Base-by-base conservation (phyloP, 306 rosid genomes). In the Biancaea sappan region DNA sequence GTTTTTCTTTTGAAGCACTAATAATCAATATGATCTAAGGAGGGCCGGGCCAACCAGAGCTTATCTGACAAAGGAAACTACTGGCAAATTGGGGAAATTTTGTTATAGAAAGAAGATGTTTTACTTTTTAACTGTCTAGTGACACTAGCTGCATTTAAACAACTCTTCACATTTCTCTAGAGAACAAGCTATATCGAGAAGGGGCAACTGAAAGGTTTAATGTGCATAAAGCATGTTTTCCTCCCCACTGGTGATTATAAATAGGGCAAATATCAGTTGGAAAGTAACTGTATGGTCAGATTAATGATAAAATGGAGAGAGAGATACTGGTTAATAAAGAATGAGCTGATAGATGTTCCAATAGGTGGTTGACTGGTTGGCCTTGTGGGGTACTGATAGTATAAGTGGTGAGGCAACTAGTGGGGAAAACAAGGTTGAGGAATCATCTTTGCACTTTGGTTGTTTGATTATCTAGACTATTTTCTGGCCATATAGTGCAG, bases 1-100 rank as follows among this genome's bases (percentile, higher is more conserved):
- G 46, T 38, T 6, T 47, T 74, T 61, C 29, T 38, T 61, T 34
- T 48, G 71, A 74, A 52, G 66, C 79, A 52, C 24, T 40, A 52
- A 28, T 46, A 35, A 74, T n/a, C n/a, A n/a, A 51, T 63, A 37
- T 37, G 40, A 34, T 22, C 63, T 22, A n/a, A 64, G 66, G 53
- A 37, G 19, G 48, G 29, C 58, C 44, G 46, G 53, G 50, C 37
- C 48, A 66, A 22, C 12, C 48, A 54, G 60, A 43, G 67, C 56
- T n/a, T 75, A 15, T 21, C 54, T 37, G 46, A 64, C 66, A 38
- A 43, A 54, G 76, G 24, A 18, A 52, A 52, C 46, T 75, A 51
- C 38, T 58, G 62, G 18, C 32, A 31, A 67, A 56, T 77, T 77
- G 61, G 43, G 41, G 43, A 11, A 29, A 3, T 24, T 18, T 48